phyloP scores from a whole-genome alignment of 441 rosid genomes.

The Adansonia gregorii region DNA sequence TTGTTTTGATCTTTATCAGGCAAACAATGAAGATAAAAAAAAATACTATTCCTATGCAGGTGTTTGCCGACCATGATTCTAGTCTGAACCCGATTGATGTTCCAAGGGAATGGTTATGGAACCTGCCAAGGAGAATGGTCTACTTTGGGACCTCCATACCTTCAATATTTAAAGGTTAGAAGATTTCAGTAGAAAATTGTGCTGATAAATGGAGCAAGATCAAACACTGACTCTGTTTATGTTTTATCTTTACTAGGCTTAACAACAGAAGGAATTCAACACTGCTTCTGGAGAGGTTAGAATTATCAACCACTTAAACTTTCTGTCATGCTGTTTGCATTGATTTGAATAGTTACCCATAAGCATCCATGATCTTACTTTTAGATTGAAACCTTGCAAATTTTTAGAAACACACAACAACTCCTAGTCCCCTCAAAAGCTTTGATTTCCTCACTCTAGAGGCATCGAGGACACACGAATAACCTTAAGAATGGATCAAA shows the following conservation, averaged over 20 bases:
- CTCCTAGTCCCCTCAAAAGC: not conserved
- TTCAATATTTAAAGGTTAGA: conserved; percentile 55
- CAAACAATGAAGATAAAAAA: conserved; percentile 18
- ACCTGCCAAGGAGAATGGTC: conserved; percentile 52
- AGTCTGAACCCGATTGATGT: conserved; percentile 55
- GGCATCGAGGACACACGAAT: conserved; percentile 3
- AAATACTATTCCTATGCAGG: conserved; percentile 34
- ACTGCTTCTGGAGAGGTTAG: conserved; percentile 64
- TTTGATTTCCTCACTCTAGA: not conserved
- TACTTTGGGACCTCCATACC: conserved; percentile 68
- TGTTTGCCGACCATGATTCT: conserved; percentile 65
- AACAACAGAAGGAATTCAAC: conserved; percentile 56
- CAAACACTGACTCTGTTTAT: conserved; percentile 8
- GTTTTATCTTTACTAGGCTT: conserved; percentile 43
- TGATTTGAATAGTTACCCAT: conserved; percentile 17
- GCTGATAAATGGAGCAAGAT: conserved; percentile 3
- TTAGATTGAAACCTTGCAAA: conserved; percentile 7
- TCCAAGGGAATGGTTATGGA: conserved; percentile 58
- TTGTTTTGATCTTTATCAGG: conserved; percentile 11
- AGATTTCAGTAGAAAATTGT: conserved; percentile 21
- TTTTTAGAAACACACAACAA: conserved; percentile 11
- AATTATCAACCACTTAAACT: conserved; percentile 10
- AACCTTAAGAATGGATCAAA: conserved; percentile 17
- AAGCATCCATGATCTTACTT: conserved; percentile 11
- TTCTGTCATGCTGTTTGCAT: conserved; percentile 20